Conservation (phyloP, 305 asterid genomes). For the Lippia alba region DNA sequence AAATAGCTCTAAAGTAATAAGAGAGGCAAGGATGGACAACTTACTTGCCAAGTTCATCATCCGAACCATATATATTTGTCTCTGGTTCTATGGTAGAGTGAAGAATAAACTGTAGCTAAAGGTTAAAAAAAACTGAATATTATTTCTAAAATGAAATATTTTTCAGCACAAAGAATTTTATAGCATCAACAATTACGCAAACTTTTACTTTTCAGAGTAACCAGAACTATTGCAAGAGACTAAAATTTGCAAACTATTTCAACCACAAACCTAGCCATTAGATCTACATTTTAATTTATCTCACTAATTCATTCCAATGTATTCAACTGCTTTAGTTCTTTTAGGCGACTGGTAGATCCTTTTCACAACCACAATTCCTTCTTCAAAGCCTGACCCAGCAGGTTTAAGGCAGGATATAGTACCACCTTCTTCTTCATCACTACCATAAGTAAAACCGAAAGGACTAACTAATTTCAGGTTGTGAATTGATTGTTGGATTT, state of each 20-base stretch:
- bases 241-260: not conserved
- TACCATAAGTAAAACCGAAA: no score
- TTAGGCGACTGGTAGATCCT: not conserved
- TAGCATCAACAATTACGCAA: no score
- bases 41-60: conserved; percentile 49
- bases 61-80: conserved; percentile 38
- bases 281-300: no score
- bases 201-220: no score
- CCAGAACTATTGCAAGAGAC: not conserved
- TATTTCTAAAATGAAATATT: conserved; percentile 19
- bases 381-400: no score
- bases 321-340: no score
- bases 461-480: no score
- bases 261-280: no score
- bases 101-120: conserved; percentile 78
- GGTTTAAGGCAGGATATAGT: no score
- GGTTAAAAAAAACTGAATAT: conserved; percentile 29
- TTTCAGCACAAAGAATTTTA: conserved; percentile 22
- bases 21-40: conserved; percentile 38
- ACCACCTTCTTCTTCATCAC: no score
- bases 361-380: conserved; percentile 9
- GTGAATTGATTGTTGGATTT: no score
- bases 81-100: conserved; percentile 53
- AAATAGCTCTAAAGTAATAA: not conserved
- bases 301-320: no score